phyloP scores from a whole-genome alignment of 148 eudicot genomes.

The Rhododendron griersonianum region DNA sequence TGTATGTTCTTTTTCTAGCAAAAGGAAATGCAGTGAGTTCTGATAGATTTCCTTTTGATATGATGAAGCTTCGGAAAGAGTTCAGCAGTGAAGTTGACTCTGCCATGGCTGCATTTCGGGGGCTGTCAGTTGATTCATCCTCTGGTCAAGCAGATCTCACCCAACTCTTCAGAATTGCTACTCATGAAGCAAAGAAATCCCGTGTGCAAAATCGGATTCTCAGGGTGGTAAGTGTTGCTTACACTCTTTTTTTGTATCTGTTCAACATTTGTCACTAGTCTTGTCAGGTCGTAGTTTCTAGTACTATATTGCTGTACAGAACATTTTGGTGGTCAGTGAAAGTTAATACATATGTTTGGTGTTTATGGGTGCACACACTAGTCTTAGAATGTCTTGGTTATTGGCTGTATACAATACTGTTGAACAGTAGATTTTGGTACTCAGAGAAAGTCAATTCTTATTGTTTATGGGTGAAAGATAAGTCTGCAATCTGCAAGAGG shows the following conservation, averaged over 20 bases:
- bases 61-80: conserved; percentile 67
- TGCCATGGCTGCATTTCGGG: conserved; percentile 52
- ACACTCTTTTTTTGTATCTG: not conserved
- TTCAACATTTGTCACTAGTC: not conserved
- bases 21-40: not conserved
- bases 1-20: not conserved
- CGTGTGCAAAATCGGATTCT: conserved; percentile 68
- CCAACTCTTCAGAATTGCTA: conserved; percentile 67
- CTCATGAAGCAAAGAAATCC: conserved; percentile 87
- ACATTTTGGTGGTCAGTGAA: not conserved
- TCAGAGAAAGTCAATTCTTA: not conserved
- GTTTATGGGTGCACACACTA: not conserved
- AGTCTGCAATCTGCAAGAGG: not conserved
- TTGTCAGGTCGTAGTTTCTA: not conserved
- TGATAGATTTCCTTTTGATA: conserved; percentile 8
- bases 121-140: conserved; percentile 42
- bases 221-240: conserved; percentile 63
- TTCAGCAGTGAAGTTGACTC: conserved; percentile 60
- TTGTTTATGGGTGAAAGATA: not conserved
- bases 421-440: not conserved
- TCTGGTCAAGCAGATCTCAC: conserved; percentile 81
- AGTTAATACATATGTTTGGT: not conserved
- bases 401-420: not conserved
- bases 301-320: not conserved
- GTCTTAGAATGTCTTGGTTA: not conserved